These are phyloP conservation scores for Lactarius sp. DNA, from an alignment of 768 basidiomycete species.

Conservation along the genomic window DNA sequence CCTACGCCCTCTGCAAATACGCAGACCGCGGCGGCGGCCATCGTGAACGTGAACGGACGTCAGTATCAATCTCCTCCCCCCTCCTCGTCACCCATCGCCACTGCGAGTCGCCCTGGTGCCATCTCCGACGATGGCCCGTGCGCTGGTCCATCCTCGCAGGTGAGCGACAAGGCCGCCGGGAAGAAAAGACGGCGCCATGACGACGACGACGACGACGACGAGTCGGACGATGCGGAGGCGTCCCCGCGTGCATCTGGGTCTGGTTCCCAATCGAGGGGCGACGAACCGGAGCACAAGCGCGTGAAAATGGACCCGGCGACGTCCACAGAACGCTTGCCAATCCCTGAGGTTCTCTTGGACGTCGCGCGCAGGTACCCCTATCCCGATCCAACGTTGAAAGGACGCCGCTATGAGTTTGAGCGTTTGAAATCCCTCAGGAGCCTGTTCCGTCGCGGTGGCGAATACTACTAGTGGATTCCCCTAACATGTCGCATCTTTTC, in stretches of 20 bases:
- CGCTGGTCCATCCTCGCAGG: neutral
- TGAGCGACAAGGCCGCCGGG: conserved; percentile 9
- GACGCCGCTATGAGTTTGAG: neutral
- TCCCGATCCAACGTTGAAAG: neutral
- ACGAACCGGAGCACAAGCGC: conserved; percentile 4
- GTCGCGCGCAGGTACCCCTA: neutral
- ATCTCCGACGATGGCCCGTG: neutral
- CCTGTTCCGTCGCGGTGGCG: neutral
- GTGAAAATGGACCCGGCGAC: neutral
- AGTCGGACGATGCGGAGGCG: neutral
- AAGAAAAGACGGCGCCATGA: conserved; percentile 17
- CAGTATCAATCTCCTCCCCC: neutral
- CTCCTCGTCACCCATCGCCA: no score
- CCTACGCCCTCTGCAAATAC: neutral
- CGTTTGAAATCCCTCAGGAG: conserved; percentile 1
- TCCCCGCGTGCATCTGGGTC: neutral
- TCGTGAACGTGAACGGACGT: neutral
- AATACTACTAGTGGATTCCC: no score
- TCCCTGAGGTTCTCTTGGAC: neutral
- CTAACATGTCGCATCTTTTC: neutral
- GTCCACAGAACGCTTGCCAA: neutral
- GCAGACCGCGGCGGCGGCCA: no score
- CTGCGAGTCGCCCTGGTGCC: neutral
- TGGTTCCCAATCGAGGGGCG: neutral
- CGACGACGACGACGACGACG: neutral